Evolutionary conservation across 257 asterid species (phyloP).

Genomic region (Solanum chiquidenum): DNA sequence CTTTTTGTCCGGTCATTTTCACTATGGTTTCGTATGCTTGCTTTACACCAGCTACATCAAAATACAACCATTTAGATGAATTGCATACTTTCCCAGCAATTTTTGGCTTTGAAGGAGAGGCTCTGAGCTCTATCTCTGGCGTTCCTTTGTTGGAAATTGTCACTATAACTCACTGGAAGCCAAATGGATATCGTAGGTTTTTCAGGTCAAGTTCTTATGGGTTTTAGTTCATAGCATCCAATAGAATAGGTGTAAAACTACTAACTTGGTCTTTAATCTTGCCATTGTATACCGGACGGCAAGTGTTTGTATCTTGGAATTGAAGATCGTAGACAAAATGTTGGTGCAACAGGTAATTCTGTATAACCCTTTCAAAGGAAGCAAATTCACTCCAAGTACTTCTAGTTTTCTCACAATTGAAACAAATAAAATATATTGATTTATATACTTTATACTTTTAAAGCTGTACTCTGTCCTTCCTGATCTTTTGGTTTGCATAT

Average conservation of each 20-base stretch:
- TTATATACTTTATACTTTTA: neutral
- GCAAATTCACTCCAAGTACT: slow-evolving; percentile 7
- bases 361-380: neutral
- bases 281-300: neutral
- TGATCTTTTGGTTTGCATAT: slow-evolving; percentile 16
- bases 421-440: neutral
- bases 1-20: neutral
- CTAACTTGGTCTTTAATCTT: neutral
- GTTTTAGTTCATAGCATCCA: neutral
- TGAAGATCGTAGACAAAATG: no score
- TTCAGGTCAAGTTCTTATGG: neutral
- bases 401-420: neutral
- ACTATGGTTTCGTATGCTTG: neutral
- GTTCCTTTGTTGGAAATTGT: neutral
- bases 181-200: neutral
- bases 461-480: slow-evolving; percentile 7
- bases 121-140: neutral
- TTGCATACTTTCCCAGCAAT: neutral
- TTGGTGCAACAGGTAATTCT: neutral
- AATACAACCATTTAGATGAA: neutral
- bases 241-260: neutral
- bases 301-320: neutral
- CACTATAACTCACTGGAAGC: neutral
- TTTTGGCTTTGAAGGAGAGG: neutral
- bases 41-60: neutral